phyloP scores from a whole-genome alignment of 192 early-diverging fungal species.

The Polychytrium aggregatum region DNA sequence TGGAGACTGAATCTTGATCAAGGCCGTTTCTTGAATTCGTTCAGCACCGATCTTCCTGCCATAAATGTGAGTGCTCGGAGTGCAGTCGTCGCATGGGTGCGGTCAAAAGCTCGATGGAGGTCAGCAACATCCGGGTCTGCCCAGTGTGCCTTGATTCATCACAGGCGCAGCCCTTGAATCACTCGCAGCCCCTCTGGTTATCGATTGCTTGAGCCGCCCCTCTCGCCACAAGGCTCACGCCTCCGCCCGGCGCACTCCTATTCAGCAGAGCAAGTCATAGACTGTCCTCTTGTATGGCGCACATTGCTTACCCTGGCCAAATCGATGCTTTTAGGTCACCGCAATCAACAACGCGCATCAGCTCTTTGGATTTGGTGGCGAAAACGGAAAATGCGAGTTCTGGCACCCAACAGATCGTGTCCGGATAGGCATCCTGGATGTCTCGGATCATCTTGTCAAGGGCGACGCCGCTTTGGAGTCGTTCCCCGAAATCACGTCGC shows the following conservation, averaged over 20 bases:
- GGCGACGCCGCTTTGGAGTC: conserved; percentile 22
- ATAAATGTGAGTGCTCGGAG: conserved; percentile 34
- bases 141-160: too few relatives aligned
- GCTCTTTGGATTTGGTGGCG: conserved; percentile 81
- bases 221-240: too few relatives aligned
- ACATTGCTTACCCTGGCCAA: too few relatives aligned
- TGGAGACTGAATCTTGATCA: conserved; percentile 87
- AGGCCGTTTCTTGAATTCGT: conserved; percentile 79
- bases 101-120: too few relatives aligned
- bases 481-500: conserved; percentile 55
- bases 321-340: conserved; percentile 14
- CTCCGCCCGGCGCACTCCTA: too few relatives aligned
- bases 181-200: too few relatives aligned
- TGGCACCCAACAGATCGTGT: conserved; percentile 77
- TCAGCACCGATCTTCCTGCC: conserved; percentile 55
- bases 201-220: too few relatives aligned
- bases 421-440: conserved; percentile 56
- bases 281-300: too few relatives aligned
- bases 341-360: conserved; percentile 86
- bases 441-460: conserved; percentile 21
- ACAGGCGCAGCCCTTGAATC: too few relatives aligned
- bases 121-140: too few relatives aligned
- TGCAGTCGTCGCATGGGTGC: too few relatives aligned
- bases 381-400: conserved; percentile 82
- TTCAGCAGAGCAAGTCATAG: too few relatives aligned